Evolutionary conservation across 2,329 filamentous ascomycete genomes (phyloP).

Genomic region (Dryadomyces quercus-mongolicae): DNA sequence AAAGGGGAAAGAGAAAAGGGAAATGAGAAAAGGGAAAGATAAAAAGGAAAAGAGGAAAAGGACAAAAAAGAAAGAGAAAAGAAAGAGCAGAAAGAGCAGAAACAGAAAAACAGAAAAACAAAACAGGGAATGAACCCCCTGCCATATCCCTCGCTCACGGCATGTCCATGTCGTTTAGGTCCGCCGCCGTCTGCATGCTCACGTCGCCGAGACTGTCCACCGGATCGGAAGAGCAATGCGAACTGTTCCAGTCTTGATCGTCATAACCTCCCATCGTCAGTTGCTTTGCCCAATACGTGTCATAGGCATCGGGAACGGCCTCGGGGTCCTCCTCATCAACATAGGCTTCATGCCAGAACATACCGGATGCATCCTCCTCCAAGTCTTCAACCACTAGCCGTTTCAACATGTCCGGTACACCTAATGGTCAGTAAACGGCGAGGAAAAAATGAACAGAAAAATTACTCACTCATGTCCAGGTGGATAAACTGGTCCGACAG

Average conservation of each 20-base stretch:
- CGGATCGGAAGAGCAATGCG: slow-evolving; percentile 40
- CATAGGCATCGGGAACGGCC: no score
- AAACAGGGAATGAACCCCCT: background rate
- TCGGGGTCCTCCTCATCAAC: no score
- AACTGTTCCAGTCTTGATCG: slow-evolving; percentile 41
- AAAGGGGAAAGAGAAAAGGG: background rate
- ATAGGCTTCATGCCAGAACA: slow-evolving; percentile 18
- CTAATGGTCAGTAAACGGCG: slow-evolving; percentile 14
- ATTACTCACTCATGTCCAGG: slow-evolving; percentile 24
- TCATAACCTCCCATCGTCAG: slow-evolving; percentile 6
- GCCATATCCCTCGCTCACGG: slow-evolving; percentile 4
- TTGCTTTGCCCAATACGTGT: background rate
- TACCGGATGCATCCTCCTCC: slow-evolving; percentile 49
- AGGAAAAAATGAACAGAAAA: no score
- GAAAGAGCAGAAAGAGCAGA: background rate
- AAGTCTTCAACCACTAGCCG: slow-evolving; percentile 43
- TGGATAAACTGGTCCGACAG: slow-evolving; percentile 20
- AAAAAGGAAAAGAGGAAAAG: background rate
- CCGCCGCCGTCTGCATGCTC: slow-evolving; percentile 27
- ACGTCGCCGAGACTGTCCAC: slow-evolving; percentile 37
- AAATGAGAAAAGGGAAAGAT: background rate
- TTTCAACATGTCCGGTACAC: slow-evolving; percentile 34
- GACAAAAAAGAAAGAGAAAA: background rate
- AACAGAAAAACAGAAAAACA: background rate
- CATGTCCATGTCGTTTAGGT: slow-evolving; percentile 20